Conservation (phyloP, 2,329 filamentous ascomycete species). For the Xylaria sp. region DNA sequence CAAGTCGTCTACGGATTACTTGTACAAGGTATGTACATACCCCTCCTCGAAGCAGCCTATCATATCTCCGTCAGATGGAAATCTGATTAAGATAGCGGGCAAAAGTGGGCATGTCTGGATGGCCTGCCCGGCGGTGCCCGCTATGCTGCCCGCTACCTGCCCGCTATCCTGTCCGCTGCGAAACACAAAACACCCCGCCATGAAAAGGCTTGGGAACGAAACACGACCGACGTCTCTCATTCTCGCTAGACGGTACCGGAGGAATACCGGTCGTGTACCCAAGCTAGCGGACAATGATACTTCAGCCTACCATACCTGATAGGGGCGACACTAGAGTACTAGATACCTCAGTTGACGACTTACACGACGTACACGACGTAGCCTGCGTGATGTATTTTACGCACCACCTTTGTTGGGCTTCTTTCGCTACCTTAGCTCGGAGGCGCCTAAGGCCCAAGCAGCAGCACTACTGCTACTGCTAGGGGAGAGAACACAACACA, state of each 20-base stretch:
- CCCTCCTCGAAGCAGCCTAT: conserved; percentile 18
- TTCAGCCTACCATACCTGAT: not conserved
- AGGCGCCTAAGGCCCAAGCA: not conserved
- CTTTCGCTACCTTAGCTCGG: not conserved
- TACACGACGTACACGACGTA: not conserved
- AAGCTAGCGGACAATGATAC: not conserved
- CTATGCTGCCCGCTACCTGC: not conserved
- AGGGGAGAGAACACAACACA: conserved; percentile 4
- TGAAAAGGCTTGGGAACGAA: conserved; percentile 9
- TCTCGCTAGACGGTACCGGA: not conserved
- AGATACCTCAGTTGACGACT: not conserved
- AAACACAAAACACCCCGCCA: conserved; percentile 31
- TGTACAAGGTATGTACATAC: not conserved
- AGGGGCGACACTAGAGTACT: not conserved
- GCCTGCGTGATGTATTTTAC: not conserved
- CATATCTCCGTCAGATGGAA: conserved; percentile 7
- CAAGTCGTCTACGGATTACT: conserved; percentile 1
- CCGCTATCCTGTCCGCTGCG: conserved; percentile 5
- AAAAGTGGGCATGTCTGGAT: conserved; percentile 12
- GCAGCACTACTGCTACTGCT: no score
- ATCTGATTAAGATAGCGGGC: conserved; percentile 14
- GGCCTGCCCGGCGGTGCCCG: not conserved
- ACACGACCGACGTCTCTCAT: not conserved
- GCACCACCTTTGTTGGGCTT: not conserved
- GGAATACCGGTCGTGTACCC: not conserved